These are phyloP conservation scores for Misopates orontium DNA, from an alignment of 257 asterid species.

Conservation along the genomic window DNA sequence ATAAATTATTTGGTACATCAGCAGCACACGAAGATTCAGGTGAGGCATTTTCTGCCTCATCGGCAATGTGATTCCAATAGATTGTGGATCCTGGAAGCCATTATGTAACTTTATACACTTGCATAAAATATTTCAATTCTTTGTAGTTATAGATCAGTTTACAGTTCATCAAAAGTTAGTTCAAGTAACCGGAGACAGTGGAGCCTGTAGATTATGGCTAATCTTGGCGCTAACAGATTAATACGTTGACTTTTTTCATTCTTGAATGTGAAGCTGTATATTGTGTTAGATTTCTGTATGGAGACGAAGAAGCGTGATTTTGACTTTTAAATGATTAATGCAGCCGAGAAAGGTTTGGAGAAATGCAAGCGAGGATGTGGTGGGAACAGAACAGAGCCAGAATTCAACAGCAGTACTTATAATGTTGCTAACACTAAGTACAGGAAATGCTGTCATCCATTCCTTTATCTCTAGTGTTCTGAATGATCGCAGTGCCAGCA, in stretches of 20 bases:
- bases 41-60: no score
- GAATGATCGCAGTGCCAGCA: background rate
- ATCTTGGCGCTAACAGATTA: no score
- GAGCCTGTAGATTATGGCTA: no score
- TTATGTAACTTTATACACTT: no score
- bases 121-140: no score
- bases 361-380: slow-evolving; percentile 93
- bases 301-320: background rate
- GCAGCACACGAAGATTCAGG: no score
- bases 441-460: background rate
- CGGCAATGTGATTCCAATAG: no score
- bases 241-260: background rate
- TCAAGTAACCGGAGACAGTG: no score
- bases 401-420: slow-evolving; percentile 87
- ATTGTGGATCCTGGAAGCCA: no score
- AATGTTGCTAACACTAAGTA: slow-evolving; percentile 29
- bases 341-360: slow-evolving; percentile 95
- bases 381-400: slow-evolving; percentile 93
- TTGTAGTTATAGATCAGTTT: no score
- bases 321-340: slow-evolving; percentile 29
- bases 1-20: no score
- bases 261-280: background rate
- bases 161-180: no score
- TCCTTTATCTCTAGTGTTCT: slow-evolving; percentile 24
- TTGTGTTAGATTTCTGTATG: background rate